A percentile compares a stretch with the other conserved stretches of the same genome.
phyloP scores from a whole-genome alignment of 169 alveolate genomes.

The Plasmodium cynomolgi region DNA sequence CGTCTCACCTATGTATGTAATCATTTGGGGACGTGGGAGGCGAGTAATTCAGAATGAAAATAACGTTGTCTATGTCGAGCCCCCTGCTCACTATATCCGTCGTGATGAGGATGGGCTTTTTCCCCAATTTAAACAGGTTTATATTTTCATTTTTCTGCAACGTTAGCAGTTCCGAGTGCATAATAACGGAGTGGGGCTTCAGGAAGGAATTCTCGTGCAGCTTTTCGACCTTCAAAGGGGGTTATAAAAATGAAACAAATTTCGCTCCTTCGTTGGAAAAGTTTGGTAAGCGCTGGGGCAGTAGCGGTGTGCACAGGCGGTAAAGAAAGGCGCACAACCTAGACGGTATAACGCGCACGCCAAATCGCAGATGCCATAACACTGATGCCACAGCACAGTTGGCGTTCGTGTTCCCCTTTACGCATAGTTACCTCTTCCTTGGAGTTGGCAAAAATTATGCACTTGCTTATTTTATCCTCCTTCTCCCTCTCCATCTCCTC shows the following conservation, averaged over 20 bases:
- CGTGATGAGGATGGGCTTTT: slow-evolving; percentile 48
- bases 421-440: slow-evolving; percentile 50
- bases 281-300: neutral
- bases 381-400: neutral
- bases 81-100: slow-evolving; percentile 74
- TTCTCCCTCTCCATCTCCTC: neutral
- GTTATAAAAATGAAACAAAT: neutral
- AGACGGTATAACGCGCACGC: neutral
- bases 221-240: slow-evolving; percentile 55
- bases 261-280: neutral
- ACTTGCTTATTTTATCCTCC: slow-evolving; percentile 42
- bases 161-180: slow-evolving; percentile 61
- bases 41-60: slow-evolving; percentile 54
- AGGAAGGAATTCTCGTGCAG: slow-evolving; percentile 40
- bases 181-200: slow-evolving; percentile 59
- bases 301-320: neutral
- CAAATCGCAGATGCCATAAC: neutral
- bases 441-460: slow-evolving; percentile 60
- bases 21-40: slow-evolving; percentile 73
- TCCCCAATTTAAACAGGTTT: slow-evolving; percentile 54
- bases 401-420: neutral
- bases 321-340: neutral
- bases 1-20: slow-evolving; percentile 54
- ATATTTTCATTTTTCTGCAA: slow-evolving; percentile 64
- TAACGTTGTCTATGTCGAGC: slow-evolving; percentile 59